Evolutionary conservation across 192 early-diverging fungal species (phyloP).

Genomic region (Funneliformis geosporum): DNA sequence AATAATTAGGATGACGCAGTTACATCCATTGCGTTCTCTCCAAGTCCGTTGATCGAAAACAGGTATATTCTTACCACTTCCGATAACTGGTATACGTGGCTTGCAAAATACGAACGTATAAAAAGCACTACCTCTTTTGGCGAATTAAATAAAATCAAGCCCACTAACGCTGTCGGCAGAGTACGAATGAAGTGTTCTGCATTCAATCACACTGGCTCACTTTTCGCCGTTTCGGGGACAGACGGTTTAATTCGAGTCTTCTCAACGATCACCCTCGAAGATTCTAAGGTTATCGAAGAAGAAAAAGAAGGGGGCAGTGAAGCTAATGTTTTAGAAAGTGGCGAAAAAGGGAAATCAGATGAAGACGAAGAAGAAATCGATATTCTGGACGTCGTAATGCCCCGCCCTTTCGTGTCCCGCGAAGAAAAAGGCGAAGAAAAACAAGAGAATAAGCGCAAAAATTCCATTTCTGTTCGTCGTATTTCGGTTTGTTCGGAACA

Average conservation of each 20-base stretch:
- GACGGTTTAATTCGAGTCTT: slow-evolving; percentile 79
- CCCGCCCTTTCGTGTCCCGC: background rate
- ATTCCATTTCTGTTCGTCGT: background rate
- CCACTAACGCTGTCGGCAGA: background rate
- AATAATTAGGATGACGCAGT: background rate
- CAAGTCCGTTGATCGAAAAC: background rate
- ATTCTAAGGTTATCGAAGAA: slow-evolving; percentile 36
- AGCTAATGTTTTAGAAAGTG: slow-evolving; percentile 25
- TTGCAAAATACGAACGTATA: background rate
- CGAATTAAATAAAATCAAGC: background rate
- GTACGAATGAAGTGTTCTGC: slow-evolving; percentile 52
- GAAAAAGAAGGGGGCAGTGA: slow-evolving; percentile 29
- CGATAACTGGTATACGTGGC: background rate
- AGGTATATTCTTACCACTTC: background rate
- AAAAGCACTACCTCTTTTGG: background rate
- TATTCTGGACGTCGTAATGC: background rate
- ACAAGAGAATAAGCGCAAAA: background rate
- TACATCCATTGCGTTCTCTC: background rate
- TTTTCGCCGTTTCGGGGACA: slow-evolving; percentile 76
- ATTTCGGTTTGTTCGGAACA: background rate
- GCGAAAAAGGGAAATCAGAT: background rate
- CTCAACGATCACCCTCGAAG: slow-evolving; percentile 60
- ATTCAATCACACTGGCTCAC: slow-evolving; percentile 77
- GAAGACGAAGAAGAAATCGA: slow-evolving; percentile 18
- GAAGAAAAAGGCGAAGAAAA: background rate